Base-by-base conservation (phyloP, 371 early-diverging fungal genomes). In the Mortierella sp. region DNA sequence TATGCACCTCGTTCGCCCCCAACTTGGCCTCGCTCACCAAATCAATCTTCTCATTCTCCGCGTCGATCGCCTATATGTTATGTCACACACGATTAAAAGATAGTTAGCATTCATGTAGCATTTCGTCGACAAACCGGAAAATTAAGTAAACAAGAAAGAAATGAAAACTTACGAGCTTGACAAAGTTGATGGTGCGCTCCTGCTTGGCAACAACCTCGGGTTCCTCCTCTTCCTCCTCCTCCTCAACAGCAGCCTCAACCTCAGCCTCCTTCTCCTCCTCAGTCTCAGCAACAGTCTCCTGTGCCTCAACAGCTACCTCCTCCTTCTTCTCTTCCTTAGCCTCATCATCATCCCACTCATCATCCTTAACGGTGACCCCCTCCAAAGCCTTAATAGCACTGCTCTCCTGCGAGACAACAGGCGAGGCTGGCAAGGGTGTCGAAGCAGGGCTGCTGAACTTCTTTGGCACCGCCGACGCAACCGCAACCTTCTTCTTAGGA, bases 41-140 rank as follows among this genome's bases (percentile, higher is more conserved):
- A 18, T 92, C 92, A 48, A 95, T 90, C 18, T 78, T 87, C 88
- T 94, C 95, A 29, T 90, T 89, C 51, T 89, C 85, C 7, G 89
- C 77, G 74, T 90, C 89, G 71, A 87, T 79, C 7, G 76, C 77
- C 84, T 84, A 71, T 7, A 43, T 11, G 16, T n/a, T 7, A 43
- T 11, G n/a, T n/a, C n/a, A 29, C 29, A 65, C 48, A 46, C 29
- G 29, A 35, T 49, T 29, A 41, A 43, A 56, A 16, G 7, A 32
- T 38, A 54, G 21, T 68, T n/a, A 74, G 44, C 4, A 27, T 54
- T 1, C 21, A 18, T 24, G 29, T 21, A 54, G 8, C 49, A 60
- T 75, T 16, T n/a, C 27, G 3, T 48, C 8, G 32, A 32, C 24
- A 16, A 18, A 6, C 8, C n/a, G 18, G 8, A 68, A 68, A 10